Conservation (phyloP, 2,329 filamentous ascomycete species). For the Colletotrichum lindemuthianum region DNA sequence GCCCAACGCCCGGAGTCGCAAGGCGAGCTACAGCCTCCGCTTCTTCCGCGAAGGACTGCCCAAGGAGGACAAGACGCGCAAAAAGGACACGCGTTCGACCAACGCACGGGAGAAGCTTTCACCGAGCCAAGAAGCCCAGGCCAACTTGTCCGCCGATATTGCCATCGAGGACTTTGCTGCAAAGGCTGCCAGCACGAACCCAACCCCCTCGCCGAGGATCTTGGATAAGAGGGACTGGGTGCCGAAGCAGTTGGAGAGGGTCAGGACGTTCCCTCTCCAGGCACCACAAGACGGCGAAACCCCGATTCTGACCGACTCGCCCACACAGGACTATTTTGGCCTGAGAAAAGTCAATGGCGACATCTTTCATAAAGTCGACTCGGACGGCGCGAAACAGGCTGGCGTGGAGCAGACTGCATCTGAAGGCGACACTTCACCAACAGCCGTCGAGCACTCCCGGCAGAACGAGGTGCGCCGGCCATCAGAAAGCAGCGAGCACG, state of each 20-base stretch:
- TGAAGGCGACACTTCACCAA: constrained; percentile 27
- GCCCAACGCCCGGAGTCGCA: constrained; percentile 71
- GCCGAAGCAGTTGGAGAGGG: constrained; percentile 24
- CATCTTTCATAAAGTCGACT: constrained; percentile 36
- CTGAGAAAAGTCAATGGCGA: constrained; percentile 35
- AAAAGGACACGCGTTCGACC: constrained; percentile 55
- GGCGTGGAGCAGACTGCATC: constrained; percentile 21
- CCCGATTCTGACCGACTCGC: constrained; percentile 34
- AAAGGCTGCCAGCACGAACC: constrained; percentile 23
- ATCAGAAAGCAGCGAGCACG: constrained; percentile 51
- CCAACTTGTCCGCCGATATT: constrained; percentile 28
- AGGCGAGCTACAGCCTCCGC: constrained; percentile 73
- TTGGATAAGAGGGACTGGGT: constrained; percentile 37
- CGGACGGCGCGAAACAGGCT: constrained; percentile 6
- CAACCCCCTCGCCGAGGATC: constrained; percentile 37
- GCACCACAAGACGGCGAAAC: constrained; percentile 31
- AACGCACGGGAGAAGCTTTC: constrained; percentile 53
- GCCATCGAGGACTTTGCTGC: constrained; percentile 36
- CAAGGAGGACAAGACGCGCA: constrained; percentile 65
- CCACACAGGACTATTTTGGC: constrained; percentile 36
- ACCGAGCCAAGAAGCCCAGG: constrained; percentile 45
- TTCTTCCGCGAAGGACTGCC: constrained; percentile 75
- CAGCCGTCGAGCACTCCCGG: not conserved
- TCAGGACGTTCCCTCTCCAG: constrained; percentile 33
- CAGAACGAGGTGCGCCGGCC: constrained; percentile 44